Base-by-base conservation (phyloP, 768 basidiomycete species). In the Leccinum sublutescens region DNA sequence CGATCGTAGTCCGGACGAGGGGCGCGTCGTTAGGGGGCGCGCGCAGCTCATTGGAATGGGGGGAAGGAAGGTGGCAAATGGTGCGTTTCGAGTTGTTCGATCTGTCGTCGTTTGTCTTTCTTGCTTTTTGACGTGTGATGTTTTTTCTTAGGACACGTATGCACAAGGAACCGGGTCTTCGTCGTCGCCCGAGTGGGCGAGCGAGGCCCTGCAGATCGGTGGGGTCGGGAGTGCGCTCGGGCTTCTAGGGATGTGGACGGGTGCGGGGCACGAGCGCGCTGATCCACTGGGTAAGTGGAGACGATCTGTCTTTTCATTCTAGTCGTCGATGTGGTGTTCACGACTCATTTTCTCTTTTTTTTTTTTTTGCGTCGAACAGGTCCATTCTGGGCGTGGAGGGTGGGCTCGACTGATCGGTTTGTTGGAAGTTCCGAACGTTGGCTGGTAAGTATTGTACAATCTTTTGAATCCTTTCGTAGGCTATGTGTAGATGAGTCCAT, bases 161-260 rank as follows among this genome's bases (percentile, higher is more conserved):
- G 48, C 45, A 15, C 63, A 80, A 74, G 74, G 68, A 1, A n/a
- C 9, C 0, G 40, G n/a, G n/a, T 40, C 40, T n/a, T 60, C 76
- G 17, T 65, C 68, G 19, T 59, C 59, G 5, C 73, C 78, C 0
- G 78, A 83, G 60, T 86, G 84, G 85, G 70, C 74, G 2, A 79
- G 77, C 12, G 84, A 86, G 60, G 81, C 77, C n/a, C 71, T 86
- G 0, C 85, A 86, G 59, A 67, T 85, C 11, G 85, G 85, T 12
- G 79, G 78, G 2, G 70, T 81, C 15, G 82, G 82, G 6, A 82
- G 82, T n/a, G 78, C 77, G 0, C 65, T 76, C 21, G 85, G 85
- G 9, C 67, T 83, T 2, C 71, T 86, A 2, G 85, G 84, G 8
- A 64, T 79, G 72, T 85, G 83, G 83, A 84, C 84, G 0, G 81